Evolutionary conservation across 306 rosid species (phyloP), one percentile per base, ranked within the genome.

Genomic region (Boehmeria nivea): DNA sequence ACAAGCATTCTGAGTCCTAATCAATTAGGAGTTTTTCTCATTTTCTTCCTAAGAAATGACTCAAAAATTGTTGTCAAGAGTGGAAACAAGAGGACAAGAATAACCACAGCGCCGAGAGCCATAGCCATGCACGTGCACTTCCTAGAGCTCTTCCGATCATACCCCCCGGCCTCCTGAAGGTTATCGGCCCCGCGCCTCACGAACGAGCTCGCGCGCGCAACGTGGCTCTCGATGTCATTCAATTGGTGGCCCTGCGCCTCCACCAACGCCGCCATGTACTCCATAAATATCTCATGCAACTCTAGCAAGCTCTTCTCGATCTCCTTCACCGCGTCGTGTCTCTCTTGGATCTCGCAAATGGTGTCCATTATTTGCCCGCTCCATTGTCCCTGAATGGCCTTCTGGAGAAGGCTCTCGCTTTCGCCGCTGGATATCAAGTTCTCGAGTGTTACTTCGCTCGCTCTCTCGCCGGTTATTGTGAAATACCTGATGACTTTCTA

Each of bases 311-410:
- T 91, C 66, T 79, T 84, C 94, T 91, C 99, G n/a, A 91, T 87
- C 63, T 87, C 99, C 78, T 91, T 91, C 25, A 91, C 96, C 23
- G 99, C 87, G 43, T 87, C 99, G 17, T 91, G 99, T 21, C 99
- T 77, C 26, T 91, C 99, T 59, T 91, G 99, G 43, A 91, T 91
- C 54, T 91, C 99, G 4, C 95, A 87, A 26, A 91, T 91, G 11
- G 96, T 81, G 66, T 91, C 99, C 94, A 91, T 70, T 25, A 91
- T 87, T 60, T 87, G 99, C 16, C 99, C 99, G 60, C 96, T 77
- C 6, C 99, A 96, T 2, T 87, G 96, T 59, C 87, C 99, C 49
- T 87, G 99, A 60, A 91, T 91, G 0, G 99, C 99, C 59, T 78
- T 87, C 48, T 84, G 99, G 42, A 91, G 67, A 24, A 91, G 87